Conservation (phyloP, 2,329 filamentous ascomycete species). For the Aureobasidium lini region DNA sequence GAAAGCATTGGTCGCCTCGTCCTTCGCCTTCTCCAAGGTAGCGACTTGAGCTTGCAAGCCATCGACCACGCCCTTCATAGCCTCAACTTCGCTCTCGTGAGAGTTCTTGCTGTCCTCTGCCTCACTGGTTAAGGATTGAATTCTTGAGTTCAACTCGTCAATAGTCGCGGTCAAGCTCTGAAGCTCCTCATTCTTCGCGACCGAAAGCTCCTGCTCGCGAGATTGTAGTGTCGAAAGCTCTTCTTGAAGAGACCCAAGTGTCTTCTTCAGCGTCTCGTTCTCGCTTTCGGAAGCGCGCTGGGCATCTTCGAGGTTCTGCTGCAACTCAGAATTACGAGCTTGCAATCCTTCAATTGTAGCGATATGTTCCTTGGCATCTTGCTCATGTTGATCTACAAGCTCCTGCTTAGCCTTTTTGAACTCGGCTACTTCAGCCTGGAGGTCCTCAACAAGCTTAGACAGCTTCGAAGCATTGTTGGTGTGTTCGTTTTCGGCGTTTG, state of each 20-base stretch:
- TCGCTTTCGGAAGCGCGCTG: background rate
- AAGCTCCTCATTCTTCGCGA: conserved; percentile 1
- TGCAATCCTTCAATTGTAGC: background rate
- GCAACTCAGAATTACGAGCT: background rate
- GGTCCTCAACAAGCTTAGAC: background rate
- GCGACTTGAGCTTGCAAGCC: background rate
- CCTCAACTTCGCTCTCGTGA: background rate
- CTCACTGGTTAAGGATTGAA: background rate
- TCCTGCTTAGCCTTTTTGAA: conserved; percentile 10
- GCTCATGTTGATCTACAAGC: conserved; percentile 6
- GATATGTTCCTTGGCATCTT: conserved; percentile 12
- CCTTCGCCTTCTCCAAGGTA: conserved; percentile 1
- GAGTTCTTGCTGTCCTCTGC: background rate
- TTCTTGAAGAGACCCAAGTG: background rate
- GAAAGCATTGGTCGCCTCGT: background rate
- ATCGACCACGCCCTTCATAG: background rate
- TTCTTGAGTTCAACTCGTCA: background rate
- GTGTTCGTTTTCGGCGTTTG: conserved; percentile 3
- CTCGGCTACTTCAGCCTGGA: conserved; percentile 8
- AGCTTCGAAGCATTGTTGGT: conserved; percentile 10
- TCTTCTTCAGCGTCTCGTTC: background rate
- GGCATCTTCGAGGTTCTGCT: conserved; percentile 4
- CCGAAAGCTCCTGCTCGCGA: background rate
- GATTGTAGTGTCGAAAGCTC: background rate
- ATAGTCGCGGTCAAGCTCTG: background rate